Percentiles rank a stretch among this genome's conserved stretches.
phyloP scores from a whole-genome alignment of 441 rosid genomes.

The Isatis lusitanica region DNA sequence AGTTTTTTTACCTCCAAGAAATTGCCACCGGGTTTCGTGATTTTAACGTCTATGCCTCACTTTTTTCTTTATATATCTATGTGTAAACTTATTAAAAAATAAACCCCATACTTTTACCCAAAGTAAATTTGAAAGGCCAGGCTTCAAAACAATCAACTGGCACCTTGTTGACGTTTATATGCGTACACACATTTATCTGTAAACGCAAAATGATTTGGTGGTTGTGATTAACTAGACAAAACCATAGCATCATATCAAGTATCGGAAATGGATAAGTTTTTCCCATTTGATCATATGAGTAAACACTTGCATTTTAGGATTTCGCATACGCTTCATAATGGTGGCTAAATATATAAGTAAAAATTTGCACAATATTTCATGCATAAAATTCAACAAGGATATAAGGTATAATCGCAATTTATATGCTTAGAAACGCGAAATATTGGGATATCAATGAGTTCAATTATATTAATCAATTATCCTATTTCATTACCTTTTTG shows the following conservation, averaged over 20 bases:
- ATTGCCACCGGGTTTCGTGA: conserved; percentile 28
- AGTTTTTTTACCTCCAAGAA: conserved; percentile 18
- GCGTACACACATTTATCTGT: background rate
- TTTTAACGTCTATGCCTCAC: conserved; percentile 29
- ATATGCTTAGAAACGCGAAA: conserved; percentile 24
- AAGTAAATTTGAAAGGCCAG: background rate
- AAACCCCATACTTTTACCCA: background rate
- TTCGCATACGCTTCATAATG: conserved; percentile 20
- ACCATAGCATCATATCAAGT: conserved; percentile 13
- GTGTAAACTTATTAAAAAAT: background rate
- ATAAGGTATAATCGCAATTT: conserved; percentile 33
- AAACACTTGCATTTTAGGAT: conserved; percentile 16
- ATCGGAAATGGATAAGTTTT: conserved; percentile 21
- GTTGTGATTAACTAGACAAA: conserved; percentile 17
- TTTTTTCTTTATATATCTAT: background rate
- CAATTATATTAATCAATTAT: too few species aligned
- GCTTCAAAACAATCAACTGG: conserved; percentile 9
- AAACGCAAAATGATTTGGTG: conserved; percentile 5
- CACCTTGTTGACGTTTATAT: conserved; percentile 6
- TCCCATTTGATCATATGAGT: conserved; percentile 22
- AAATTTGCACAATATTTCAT: conserved; percentile 26
- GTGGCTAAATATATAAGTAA: conserved; percentile 5
- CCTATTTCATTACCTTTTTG: background rate
- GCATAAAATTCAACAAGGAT: conserved; percentile 36
- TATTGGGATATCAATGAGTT: conserved; percentile 20